Evolutionary conservation across 148 eudicot species (phyloP), one percentile per base, ranked within the genome.

Genomic region (Polygonum aviculare): DNA sequence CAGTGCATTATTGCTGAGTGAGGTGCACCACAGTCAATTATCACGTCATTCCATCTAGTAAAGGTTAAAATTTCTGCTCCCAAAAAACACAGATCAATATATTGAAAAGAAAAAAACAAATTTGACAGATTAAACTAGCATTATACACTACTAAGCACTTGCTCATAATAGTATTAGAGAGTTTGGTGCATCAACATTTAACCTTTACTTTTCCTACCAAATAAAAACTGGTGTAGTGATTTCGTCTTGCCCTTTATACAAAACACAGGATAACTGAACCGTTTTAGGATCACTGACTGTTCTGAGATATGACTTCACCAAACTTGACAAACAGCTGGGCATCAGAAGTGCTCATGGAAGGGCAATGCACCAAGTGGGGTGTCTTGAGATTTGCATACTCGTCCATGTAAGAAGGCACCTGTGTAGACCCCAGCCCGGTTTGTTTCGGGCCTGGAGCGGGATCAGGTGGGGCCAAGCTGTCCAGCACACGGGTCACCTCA

Each of bases 321-420:
- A 96, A 96, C 80, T 93, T 93, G 7, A 91, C 86, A 72, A 96
- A 96, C 55, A 96, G 89, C 60, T 96, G 97, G 50, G 97, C 98
- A 85, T 96, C 99, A 39, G 99, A 96, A 55, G 99, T 96, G 88
- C 99, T 96, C 86, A 90, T 86, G 54, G 94, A 87, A 50, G 95
- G 83, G 82, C 93, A 91, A 77, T 91, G 87, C 12, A 93, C 95
- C 88, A 93, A 77, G 80, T 93, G 97, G 12, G 99, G 94, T 19
- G 90, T 84, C 83, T 91, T 93, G 40, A 96, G 90, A 72, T 93
- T 96, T 0, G 97, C 97, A 49, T 96, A 93, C 79, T 93, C 99
- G 36, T 91, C 94, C 97, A 87, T 85, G 89, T 96, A 96, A 54
- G 91, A 80, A 2, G 93, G 88, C 74, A 82, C 83, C 69, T 91